phyloP scores from a whole-genome alignment of 768 basidiomycete species.

The Calocybe indica region DNA sequence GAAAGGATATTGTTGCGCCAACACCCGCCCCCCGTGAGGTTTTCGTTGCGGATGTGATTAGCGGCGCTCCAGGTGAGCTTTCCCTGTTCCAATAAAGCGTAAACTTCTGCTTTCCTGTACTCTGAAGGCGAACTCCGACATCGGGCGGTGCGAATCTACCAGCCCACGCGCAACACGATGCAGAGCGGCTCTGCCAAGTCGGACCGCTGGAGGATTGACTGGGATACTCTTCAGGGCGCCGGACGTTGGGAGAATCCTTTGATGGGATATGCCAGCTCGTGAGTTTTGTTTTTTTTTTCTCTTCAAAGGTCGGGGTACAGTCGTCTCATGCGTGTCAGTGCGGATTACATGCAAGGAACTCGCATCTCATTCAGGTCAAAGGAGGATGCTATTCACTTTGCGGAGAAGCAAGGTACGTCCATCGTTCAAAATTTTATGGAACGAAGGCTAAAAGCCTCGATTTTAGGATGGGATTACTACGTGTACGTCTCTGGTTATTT shows the following conservation, averaged over 20 bases:
- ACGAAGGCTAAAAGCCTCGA: constrained; percentile 5
- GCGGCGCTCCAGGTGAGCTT: constrained; percentile 76
- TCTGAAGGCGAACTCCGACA: constrained; percentile 72
- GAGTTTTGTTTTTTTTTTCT: constrained; percentile 24
- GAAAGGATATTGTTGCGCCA: constrained; percentile 31
- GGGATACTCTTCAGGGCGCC: constrained; percentile 82
- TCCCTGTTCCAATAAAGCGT: neutral
- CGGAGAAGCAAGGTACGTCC: constrained; percentile 86
- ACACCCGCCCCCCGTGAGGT: constrained; percentile 53
- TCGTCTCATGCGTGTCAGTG: constrained; percentile 37
- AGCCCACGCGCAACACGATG: constrained; percentile 91
- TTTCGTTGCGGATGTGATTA: constrained; percentile 74
- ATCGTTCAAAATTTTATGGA: constrained; percentile 2
- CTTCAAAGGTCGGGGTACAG: neutral
- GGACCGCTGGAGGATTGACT: constrained; percentile 91
- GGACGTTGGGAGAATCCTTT: constrained; percentile 97
- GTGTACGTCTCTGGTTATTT: constrained; percentile 47
- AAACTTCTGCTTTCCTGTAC: neutral
- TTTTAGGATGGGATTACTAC: constrained; percentile 86
- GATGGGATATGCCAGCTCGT: constrained; percentile 98
- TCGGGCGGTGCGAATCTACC: constrained; percentile 86
- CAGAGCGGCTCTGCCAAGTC: constrained; percentile 86
- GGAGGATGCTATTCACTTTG: constrained; percentile 91
- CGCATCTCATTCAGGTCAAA: constrained; percentile 77
- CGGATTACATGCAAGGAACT: constrained; percentile 95